Percentiles rank a stretch among this genome's conserved stretches.
phyloP scores from a whole-genome alignment of 2,329 filamentous ascomycete species.

The Neoarthrinium moseri region DNA sequence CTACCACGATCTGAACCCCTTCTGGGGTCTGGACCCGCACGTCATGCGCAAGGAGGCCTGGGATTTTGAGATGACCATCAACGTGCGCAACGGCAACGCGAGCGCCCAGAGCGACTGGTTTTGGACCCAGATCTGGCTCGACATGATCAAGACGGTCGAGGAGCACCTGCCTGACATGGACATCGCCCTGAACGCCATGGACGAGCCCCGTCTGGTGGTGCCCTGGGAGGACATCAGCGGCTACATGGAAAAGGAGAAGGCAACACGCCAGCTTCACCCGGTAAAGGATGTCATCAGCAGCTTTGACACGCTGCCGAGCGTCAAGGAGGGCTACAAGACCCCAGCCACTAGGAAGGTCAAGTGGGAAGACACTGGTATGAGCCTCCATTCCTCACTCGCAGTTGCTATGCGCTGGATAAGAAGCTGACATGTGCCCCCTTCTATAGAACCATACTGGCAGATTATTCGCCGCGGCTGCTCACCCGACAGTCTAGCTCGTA shows the following conservation, averaged over 20 bases:
- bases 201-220: conserved; percentile 63
- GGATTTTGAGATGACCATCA: conserved; percentile 62
- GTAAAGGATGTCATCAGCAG: conserved; percentile 41
- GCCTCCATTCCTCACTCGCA: too few species aligned
- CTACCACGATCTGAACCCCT: conserved; percentile 50
- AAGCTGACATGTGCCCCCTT: conserved; percentile 9
- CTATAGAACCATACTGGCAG: conserved; percentile 52
- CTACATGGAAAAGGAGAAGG: conserved; percentile 51
- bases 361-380: conserved; percentile 52
- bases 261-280: conserved; percentile 41
- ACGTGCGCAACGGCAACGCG: conserved; percentile 52
- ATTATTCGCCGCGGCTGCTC: conserved; percentile 60
- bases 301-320: conserved; percentile 41
- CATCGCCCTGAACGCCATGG: conserved; percentile 64
- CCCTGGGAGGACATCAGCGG: conserved; percentile 61
- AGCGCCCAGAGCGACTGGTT: conserved; percentile 53
- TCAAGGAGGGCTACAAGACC: conserved; percentile 32
- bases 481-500: conserved; percentile 60
- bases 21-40: conserved; percentile 51
- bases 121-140: conserved; percentile 56
- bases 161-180: conserved; percentile 65
- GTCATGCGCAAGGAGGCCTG: conserved; percentile 50
- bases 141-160: conserved; percentile 52
- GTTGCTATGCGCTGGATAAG: too few species aligned
- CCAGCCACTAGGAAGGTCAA: conserved; percentile 36